Evolutionary conservation across 1,284 basidiomycete genomes (phyloP), one percentile per base, ranked within the genome.

Genomic region (Pseudozyma tsukubaensis): DNA sequence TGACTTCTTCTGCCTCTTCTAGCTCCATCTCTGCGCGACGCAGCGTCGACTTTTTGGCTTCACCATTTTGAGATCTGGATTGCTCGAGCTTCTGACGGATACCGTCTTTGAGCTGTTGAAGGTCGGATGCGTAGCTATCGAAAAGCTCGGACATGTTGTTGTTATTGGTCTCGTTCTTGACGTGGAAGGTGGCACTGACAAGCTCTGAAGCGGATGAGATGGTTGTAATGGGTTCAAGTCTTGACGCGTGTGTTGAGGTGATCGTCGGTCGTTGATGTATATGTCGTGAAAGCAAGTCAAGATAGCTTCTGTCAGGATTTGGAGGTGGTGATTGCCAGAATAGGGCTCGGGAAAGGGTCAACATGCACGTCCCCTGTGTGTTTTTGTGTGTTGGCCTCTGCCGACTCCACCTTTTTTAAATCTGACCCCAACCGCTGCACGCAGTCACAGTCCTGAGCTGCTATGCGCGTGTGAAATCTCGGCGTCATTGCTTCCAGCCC

Each of bases 1-100:
- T 69, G 36, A 98, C 94, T 87, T 99, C 97, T 79, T 98, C 95
- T 0, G 95, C 96, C 86, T 99, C 97, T 82, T 99, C 97, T 3
- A 97, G 87, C 85, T 99, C 96, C 89, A 95, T 94, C 83, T 96
- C 93, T 19, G 94, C 92, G 68, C 93, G 88, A 72, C 95, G 88
- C 72, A 98, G 86, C 3, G 92, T 88, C 0, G 93, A 88, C 85
- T 93, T 94, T 56, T 92, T 89, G 72, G 93, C 90, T 83, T 98
- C 94, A 43, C 72, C 79, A 49, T 61, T 71, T 34, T 74, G 70
- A 13, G 71, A 63, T 29, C 59, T 59, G 21, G 69, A 47, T 36
- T 62, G 58, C 4, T 61, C 66, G 39, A 83, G 54, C 63, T 81
- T 77, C 21, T 70, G 53, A 16, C 65, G 55, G 42, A 83, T 77